Evolutionary conservation across 441 rosid species (phyloP).

Genomic region (Francoa sonchifolia): DNA sequence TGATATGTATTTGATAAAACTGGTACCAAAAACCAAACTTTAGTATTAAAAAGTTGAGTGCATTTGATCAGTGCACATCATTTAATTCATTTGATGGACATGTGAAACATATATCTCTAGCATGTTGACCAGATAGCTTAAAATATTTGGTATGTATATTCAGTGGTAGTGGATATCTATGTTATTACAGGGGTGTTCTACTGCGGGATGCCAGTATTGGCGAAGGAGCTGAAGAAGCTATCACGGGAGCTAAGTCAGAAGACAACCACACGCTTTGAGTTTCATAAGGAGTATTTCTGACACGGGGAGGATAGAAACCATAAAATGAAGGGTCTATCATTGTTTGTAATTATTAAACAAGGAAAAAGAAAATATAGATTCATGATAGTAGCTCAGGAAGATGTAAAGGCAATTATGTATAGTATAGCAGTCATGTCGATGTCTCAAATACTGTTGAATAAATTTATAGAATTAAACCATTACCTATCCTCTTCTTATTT

Average conservation of each 20-base stretch:
- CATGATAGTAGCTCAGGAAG: constrained; percentile 13
- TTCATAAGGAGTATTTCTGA: constrained; percentile 85
- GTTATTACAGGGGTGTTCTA: constrained; percentile 83
- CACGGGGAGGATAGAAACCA: constrained; percentile 2
- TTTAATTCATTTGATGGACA: too few relatives aligned
- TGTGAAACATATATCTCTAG: background rate
- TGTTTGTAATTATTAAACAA: constrained; percentile 15
- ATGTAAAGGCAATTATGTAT: constrained; percentile 13
- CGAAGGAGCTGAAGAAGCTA: constrained; percentile 73
- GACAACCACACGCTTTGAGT: constrained; percentile 76
- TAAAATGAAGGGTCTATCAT: constrained; percentile 8
- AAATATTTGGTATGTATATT: too few relatives aligned
- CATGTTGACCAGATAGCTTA: background rate
- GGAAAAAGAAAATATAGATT: constrained; percentile 3
- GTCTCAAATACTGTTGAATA: background rate
- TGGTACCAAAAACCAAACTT: too few relatives aligned
- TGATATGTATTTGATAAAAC: too few relatives aligned
- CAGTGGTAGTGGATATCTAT: too few relatives aligned
- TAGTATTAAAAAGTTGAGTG: too few relatives aligned
- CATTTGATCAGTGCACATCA: too few relatives aligned
- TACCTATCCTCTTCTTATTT: background rate
- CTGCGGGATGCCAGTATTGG: constrained; percentile 83
- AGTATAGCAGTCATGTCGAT: constrained; percentile 4
- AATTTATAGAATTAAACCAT: background rate
- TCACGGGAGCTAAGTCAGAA: constrained; percentile 59